Percentiles rank a stretch among this genome's conserved stretches.
Evolutionary conservation across 73 alveolate species (phyloP).

Genomic region (Uronychia setigera): DNA sequence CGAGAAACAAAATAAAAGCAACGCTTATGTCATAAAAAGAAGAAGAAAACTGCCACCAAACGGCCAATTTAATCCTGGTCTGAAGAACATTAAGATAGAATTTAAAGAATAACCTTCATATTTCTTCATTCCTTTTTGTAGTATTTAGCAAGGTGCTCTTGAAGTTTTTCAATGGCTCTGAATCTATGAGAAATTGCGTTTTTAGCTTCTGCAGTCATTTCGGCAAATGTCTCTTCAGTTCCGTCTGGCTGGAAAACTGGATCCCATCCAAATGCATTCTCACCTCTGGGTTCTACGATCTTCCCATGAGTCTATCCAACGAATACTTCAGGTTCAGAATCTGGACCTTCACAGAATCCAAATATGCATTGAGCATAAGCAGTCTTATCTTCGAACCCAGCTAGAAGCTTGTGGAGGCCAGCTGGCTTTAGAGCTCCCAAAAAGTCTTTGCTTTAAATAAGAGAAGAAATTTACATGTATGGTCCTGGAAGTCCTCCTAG

Average conservation of each 20-base stretch:
- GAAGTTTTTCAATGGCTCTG: slow-evolving; percentile 71
- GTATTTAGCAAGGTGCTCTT: slow-evolving; percentile 29
- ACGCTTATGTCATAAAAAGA: too few relatives aligned
- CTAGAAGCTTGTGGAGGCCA: slow-evolving; percentile 83
- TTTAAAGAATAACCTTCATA: too few relatives aligned
- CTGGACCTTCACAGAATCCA: slow-evolving; percentile 78
- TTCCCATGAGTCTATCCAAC: slow-evolving; percentile 91
- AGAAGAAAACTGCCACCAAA: too few relatives aligned
- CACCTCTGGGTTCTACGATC: slow-evolving; percentile 94
- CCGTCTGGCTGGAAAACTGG: slow-evolving; percentile 89
- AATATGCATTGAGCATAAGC: slow-evolving; percentile 90
- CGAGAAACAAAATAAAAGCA: too few relatives aligned
- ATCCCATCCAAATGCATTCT: slow-evolving; percentile 95
- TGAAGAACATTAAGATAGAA: too few relatives aligned
- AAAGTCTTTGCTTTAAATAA: slow-evolving; percentile 66
- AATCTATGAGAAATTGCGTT: slow-evolving; percentile 86
- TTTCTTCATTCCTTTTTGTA: too few relatives aligned
- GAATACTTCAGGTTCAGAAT: slow-evolving; percentile 83
- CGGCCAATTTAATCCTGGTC: too few relatives aligned
- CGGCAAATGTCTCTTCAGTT: slow-evolving; percentile 81
- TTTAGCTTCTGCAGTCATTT: slow-evolving; percentile 81
- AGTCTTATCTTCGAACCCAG: slow-evolving; percentile 80
- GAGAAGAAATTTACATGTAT: slow-evolving; percentile 69
- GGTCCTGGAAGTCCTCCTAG: slow-evolving; percentile 96
- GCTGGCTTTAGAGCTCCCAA: slow-evolving; percentile 71